Evolutionary conservation across 176 grass and related monocot genomes (phyloP), one percentile per base, ranked within the genome.

Genomic region (Cenchrus americanus): DNA sequence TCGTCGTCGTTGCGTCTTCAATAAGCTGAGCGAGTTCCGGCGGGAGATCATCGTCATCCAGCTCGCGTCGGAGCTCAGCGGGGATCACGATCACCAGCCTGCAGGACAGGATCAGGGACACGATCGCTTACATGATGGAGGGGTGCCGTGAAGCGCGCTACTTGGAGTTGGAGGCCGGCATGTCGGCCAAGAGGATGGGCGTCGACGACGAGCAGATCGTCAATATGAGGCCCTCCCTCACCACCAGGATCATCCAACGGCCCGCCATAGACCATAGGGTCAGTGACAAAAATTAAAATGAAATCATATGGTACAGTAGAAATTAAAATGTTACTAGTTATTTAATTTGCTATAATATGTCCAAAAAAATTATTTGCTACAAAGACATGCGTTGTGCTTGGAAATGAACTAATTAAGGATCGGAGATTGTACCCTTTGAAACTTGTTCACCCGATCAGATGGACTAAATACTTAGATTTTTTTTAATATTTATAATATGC

Each of bases 181-280:
- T 66, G 41, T 85, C 73, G 0, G 93, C 96, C 17, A 92, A 86
- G 85, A 78, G 59, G 67, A 94, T 97, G 96, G 96, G 91, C 32
- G 89, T 94, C 13, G 71, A 92, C 60, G 87, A 87, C 5, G 96
- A 96, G 47, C 93, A 96, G 68, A 96, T 99, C 23, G 93, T 99
- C 80, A 81, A 95, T 83, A 99, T 99, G 96, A 95, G 96, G 81
- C 96, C 96, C 0, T 99, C 96, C 1, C 87, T 99, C 40, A 99
- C 93, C 22, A 94, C 93, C 68, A 80, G 93, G 80, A 80, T 63
- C 0, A 80, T 63, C 0, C 37, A 59, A 51, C 63, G 70, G 32
- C n/a, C n/a, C n/a, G n/a, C 91, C 95, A 17, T 98, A 47, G 26
- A 52, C 27, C 27, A 30, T 30, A 30, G 27, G 27, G 4, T 13